Base-by-base conservation (phyloP, 2,329 filamentous ascomycete species). In the Hypoxylon sp. region DNA sequence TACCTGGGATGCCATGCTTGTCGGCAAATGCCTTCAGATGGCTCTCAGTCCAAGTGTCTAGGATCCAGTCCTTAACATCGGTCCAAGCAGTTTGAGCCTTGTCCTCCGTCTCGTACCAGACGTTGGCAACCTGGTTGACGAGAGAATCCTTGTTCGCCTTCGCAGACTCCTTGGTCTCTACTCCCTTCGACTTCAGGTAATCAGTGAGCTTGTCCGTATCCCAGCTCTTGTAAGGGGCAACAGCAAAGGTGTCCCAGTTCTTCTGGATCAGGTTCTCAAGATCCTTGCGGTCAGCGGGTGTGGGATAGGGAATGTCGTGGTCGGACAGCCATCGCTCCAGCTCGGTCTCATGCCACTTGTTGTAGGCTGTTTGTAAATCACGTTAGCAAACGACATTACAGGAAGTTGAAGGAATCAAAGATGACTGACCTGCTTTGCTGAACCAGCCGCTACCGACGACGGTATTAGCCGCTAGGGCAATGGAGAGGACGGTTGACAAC, bases 261-360 rank as follows among this genome's bases (percentile, higher is more conserved):
- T 89, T 86, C 80, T 93, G 90, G 69, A 98, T 91, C n/a, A 96
- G 82, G 67, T 89, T 89, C 80, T 97, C 92, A n/a, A 99, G 89
- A 71, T 97, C 93, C 81, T 96, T 97, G 75, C 96, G 93, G 80
- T 97, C 93, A 50, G 95, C 89, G 9, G 94, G 89, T 9, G 88
- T 90, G n/a, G 96, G 93, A 78, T 97, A 93, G 8, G 95, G 93
- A 61, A 99, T 85, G 78, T 94, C 88, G 81, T 98, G 87, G 77
- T 99, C 96, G 28, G 92, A 92, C 51, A 99, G 89, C 96, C 96
- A 99, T 75, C 94, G 89, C 83, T 99, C 95, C 28, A 99, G 88
- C 85, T 99, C 96, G 20, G 93, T 97, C 84, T 98, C 91, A 75
- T 98, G 95, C 96, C 96, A 99, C 79, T 96, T 97, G 82, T 98